These are phyloP conservation scores for Triticum dicoccoides DNA, from an alignment of 176 grass and related monocot genomes.

Conservation along the genomic window DNA sequence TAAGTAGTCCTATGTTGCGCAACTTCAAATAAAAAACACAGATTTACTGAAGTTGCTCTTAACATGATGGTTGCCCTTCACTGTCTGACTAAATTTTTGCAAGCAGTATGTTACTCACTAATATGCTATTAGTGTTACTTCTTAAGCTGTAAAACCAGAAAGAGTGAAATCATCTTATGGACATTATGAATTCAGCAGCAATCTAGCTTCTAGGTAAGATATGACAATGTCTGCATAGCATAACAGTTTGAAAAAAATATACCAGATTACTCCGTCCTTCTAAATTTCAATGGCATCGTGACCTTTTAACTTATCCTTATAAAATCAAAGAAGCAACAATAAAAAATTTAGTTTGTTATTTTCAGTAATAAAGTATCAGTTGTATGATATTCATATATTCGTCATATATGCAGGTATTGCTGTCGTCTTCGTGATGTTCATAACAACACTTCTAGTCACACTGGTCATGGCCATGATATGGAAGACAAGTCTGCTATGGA, in stretches of 20 bases:
- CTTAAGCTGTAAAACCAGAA: not conserved
- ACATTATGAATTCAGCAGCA: not conserved
- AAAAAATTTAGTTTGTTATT: not conserved
- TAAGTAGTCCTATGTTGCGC: no score
- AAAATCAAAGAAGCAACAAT: not conserved
- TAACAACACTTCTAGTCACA: constrained; percentile 59
- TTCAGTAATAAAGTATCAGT: not conserved
- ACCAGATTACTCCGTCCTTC: not conserved
- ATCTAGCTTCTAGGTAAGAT: not conserved
- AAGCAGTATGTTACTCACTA: not conserved
- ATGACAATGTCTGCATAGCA: not conserved
- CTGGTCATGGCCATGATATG: constrained; percentile 70
- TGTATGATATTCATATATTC: constrained; percentile 14
- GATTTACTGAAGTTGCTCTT: not conserved
- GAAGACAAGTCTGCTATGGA: constrained; percentile 47
- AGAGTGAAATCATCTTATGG: not conserved
- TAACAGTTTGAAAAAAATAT: not conserved
- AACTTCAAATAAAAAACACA: not conserved
- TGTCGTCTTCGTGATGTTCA: constrained; percentile 69
- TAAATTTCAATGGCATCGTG: not conserved
- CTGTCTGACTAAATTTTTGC: not conserved
- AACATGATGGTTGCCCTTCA: not conserved
- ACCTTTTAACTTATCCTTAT: not conserved
- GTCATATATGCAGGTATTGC: constrained; percentile 52
- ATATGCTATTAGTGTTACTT: not conserved